Evolutionary conservation across 805 yeast species (phyloP), one percentile per base, ranked within the genome.

Genomic region (Wickerhamomyces silvicola): DNA sequence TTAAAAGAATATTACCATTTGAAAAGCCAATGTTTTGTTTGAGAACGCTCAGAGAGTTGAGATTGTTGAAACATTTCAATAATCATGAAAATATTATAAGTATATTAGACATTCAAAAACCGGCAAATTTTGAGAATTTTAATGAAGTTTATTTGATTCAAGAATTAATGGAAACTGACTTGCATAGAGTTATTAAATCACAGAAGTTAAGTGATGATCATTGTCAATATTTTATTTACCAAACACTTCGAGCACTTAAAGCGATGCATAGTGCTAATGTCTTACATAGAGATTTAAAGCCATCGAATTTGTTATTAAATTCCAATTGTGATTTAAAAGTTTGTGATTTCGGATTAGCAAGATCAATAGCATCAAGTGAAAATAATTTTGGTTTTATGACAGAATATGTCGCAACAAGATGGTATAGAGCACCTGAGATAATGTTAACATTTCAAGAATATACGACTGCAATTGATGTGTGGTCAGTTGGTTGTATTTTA

Each of bases 361-460:
- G 90, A 34, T 65, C 71, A 23, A 57, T 73, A 12, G 65, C 70
- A 16, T 67, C 76, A 23, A 52, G 64, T 33, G 71, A 68, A 40
- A 63, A 66, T 27, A 50, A 66, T 37, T 62, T 69, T 22, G 71
- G 80, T 0, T 70, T 70, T 41, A 62, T 81, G 62, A 82, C 90
- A 0, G 90, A 82, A 50, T 82, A 82, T 43, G 92, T 82, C 4
- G 90, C 90, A 3, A 82, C 92, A 7, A 62, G 92, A 45, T 82
- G 90, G 90, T 82, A 82, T 52, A 60, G 92, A 32, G 90, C 90
- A 0, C 90, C 90, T 0, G 92, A 82, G 53, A 79, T 82, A 36
- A 82, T 82, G 90, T 57, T 82, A 18, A 74, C 84, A 1, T 68
- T 72, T 38, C 77, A 82, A 24, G 78, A 78, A 46, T 82, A 82